Conservation (phyloP, 495 filamentous ascomycete species). For the Alectoria sarmentosa region DNA sequence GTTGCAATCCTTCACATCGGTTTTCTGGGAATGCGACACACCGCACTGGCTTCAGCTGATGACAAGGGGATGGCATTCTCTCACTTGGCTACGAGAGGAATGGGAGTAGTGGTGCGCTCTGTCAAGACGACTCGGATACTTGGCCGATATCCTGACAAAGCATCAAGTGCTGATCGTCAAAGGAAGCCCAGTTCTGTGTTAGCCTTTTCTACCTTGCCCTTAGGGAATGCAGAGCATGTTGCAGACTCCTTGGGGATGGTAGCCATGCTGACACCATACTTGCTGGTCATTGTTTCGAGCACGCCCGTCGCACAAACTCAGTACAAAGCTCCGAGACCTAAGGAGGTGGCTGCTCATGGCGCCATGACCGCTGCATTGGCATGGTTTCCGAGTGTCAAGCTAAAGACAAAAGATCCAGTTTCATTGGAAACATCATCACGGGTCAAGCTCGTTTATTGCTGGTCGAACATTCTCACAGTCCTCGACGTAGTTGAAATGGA, state of each 20-base stretch:
- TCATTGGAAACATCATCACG: conserved; percentile 49
- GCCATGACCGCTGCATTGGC: conserved; percentile 89
- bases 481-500: conserved; percentile 74
- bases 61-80: conserved; percentile 97
- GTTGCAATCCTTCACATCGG: conserved; percentile 78
- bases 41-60: conserved; percentile 95
- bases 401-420: conserved; percentile 63
- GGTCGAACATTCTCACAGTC: conserved; percentile 93
- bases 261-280: conserved; percentile 91
- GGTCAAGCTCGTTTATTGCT: conserved; percentile 93
- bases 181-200: conserved; percentile 93
- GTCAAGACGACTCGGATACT: conserved; percentile 88
- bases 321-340: conserved; percentile 82
- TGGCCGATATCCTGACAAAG: conserved; percentile 73
- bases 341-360: conserved; percentile 80
- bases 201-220: conserved; percentile 80
- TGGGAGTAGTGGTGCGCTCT: conserved; percentile 74
- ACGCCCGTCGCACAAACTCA: conserved; percentile 95
- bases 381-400: conserved; percentile 93
- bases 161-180: conserved; percentile 49
- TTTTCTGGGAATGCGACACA: conserved; percentile 92
- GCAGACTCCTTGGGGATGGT: conserved; percentile 88
- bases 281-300: conserved; percentile 93
- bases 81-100: conserved; percentile 85
- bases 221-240: conserved; percentile 83